Evolutionary conservation across 495 filamentous ascomycete genomes (phyloP).

Genomic region (Hypoxylon lenormandii): DNA sequence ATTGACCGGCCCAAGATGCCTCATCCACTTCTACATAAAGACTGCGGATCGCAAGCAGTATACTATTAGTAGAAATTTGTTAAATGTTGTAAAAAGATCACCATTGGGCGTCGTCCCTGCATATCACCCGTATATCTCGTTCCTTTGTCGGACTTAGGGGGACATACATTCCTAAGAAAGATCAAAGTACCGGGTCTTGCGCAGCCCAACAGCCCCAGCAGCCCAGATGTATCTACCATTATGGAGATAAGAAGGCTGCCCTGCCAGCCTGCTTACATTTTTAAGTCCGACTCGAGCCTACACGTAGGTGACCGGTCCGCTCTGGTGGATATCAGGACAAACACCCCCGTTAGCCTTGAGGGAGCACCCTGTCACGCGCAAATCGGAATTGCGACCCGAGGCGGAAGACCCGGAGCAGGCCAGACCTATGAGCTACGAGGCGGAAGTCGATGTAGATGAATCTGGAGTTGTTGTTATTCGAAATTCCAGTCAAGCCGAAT

Average conservation of each 20-base stretch:
- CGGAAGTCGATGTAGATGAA: background rate
- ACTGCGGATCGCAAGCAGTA: too few species aligned
- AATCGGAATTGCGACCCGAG: background rate
- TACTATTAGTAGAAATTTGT: background rate
- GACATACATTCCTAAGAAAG: conserved; percentile 16
- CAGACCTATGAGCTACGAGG: background rate
- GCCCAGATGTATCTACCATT: background rate
- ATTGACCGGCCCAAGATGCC: too few species aligned
- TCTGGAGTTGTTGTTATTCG: background rate
- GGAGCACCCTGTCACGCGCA: background rate
- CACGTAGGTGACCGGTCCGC: background rate
- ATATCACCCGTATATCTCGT: conserved; percentile 12
- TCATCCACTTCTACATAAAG: background rate
- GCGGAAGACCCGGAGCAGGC: conserved; percentile 3
- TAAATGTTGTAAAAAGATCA: conserved; percentile 1
- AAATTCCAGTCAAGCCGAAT: conserved; percentile 1
- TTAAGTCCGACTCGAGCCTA: conserved; percentile 8
- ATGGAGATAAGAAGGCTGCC: conserved; percentile 13
- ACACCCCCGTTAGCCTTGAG: background rate
- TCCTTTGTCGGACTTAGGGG: conserved; percentile 17
- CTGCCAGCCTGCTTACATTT: background rate
- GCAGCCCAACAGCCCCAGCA: background rate
- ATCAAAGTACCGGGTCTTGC: background rate
- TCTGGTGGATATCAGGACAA: background rate
- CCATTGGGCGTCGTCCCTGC: conserved; percentile 15